Evolutionary conservation across 169 alveolate species (phyloP), one percentile per base, ranked within the genome.

Genomic region (Eimeria sp.): DNA sequence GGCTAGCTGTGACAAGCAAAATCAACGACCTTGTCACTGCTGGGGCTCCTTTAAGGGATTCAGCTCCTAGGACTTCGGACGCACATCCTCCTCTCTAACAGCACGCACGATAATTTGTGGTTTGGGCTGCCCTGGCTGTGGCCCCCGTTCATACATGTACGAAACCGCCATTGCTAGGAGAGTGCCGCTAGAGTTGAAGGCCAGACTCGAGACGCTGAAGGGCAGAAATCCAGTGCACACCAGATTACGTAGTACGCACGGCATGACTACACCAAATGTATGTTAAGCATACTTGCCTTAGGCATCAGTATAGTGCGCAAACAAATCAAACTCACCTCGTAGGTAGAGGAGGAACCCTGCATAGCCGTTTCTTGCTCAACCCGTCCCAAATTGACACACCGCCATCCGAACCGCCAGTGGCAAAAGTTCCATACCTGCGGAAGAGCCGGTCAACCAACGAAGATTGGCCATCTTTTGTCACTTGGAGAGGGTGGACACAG

Each of bases 401-500:
- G 43, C 99, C 99, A 90, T 99, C 99, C 34, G 98, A 98, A 40
- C 99, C 99, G 45, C 98, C 99, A 9, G 99, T 99, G 49, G 98
- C 99, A 93, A 99, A 98, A 9, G 99, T 98, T 43, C 99, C 99
- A 58, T 92, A 95, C 47, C 96, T 95, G 84, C 87, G 49, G 87
- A 18, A 47, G 11, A 22, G 65, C 30, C 87, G 47, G n/a, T 43
- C 9, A 20, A 20, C 47, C 16, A 76, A 76, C 16, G 87, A 45
- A 47, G 80, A 34, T 34, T 34, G 51, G 27, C 80, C 47, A 13
- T 70, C 80, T 4, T 34, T 67, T 70, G 80, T 30, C 13, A n/a
- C 51, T 70, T 30, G 6, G 43, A 25, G 43, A 27, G 34, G 34
- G 11, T 51, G 11, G 13, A 70, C 49, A 14, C 45, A 1, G 16